Evolutionary conservation across 768 basidiomycete genomes (phyloP).

Genomic region (Scleroderma bovista): DNA sequence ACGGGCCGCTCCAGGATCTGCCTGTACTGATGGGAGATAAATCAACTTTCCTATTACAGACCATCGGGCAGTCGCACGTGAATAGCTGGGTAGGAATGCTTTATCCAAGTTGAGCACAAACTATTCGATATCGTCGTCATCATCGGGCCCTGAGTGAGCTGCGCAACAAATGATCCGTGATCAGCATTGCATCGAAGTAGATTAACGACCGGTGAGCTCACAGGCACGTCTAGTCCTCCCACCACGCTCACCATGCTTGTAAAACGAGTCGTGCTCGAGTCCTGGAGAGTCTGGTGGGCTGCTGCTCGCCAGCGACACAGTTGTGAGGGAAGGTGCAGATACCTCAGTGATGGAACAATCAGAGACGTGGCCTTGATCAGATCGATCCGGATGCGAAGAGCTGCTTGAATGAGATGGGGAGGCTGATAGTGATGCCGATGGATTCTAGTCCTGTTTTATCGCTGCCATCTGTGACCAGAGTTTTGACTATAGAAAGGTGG

Average conservation of each 20-base stretch:
- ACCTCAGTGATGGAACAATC: constrained; percentile 7
- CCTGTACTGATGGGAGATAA: too few species aligned
- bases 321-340: constrained; percentile 11
- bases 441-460: too few species aligned
- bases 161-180: too few species aligned
- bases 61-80: too few species aligned
- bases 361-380: constrained; percentile 2
- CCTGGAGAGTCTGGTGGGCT: constrained; percentile 9
- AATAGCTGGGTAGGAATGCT: too few species aligned
- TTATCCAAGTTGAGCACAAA: constrained; percentile 8
- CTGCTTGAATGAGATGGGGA: too few species aligned
- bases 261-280: neutral
- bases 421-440: neutral
- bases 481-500: too few species aligned
- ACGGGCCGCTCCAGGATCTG: too few species aligned
- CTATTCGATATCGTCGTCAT: neutral
- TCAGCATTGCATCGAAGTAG: too few species aligned
- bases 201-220: neutral
- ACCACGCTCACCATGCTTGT: neutral
- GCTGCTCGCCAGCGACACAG: constrained; percentile 7
- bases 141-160: neutral
- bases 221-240: neutral
- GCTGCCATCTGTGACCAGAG: too few species aligned
- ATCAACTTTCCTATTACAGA: too few species aligned
- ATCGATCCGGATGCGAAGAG: constrained; percentile 5